These are phyloP conservation scores for Hibiscus mutabilis DNA, from an alignment of 345 rosid genomes.

Conservation along the genomic window DNA sequence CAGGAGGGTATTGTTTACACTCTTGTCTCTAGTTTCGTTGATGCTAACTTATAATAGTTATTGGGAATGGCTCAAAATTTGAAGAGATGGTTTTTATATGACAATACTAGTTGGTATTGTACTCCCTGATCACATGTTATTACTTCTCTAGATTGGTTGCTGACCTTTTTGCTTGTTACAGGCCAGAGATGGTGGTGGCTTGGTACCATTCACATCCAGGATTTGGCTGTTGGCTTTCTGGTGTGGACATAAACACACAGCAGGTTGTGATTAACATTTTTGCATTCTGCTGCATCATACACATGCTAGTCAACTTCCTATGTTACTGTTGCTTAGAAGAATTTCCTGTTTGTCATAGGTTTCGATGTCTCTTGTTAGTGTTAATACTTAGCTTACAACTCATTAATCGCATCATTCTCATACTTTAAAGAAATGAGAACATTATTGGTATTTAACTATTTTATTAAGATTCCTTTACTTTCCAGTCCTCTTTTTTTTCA, in stretches of 20 bases:
- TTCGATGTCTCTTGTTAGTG: background rate
- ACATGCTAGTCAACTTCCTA: background rate
- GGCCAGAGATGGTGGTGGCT: conserved; percentile 99
- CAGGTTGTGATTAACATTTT: conserved; percentile 41
- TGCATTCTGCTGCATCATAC: background rate
- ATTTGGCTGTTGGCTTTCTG: conserved; percentile 99
- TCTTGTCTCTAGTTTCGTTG: background rate
- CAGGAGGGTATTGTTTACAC: conserved; percentile 58
- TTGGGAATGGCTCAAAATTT: too few relatives aligned
- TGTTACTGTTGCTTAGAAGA: background rate
- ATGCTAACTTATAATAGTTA: too few relatives aligned
- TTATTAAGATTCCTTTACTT: background rate
- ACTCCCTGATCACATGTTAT: background rate
- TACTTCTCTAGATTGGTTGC: background rate
- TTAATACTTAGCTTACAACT: background rate
- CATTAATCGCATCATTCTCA: background rate
- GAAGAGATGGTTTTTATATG: too few relatives aligned
- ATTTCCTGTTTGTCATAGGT: background rate
- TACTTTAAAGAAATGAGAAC: background rate
- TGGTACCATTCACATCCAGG: conserved; percentile 99
- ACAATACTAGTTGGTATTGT: too few relatives aligned
- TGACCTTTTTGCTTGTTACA: conserved; percentile 28
- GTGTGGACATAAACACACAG: conserved; percentile 96
- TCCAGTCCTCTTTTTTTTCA: background rate
- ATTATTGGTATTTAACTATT: background rate